These are phyloP conservation scores for Pleodorina starrii DNA, from an alignment of 139 green algal genomes.

Conservation along the genomic window DNA sequence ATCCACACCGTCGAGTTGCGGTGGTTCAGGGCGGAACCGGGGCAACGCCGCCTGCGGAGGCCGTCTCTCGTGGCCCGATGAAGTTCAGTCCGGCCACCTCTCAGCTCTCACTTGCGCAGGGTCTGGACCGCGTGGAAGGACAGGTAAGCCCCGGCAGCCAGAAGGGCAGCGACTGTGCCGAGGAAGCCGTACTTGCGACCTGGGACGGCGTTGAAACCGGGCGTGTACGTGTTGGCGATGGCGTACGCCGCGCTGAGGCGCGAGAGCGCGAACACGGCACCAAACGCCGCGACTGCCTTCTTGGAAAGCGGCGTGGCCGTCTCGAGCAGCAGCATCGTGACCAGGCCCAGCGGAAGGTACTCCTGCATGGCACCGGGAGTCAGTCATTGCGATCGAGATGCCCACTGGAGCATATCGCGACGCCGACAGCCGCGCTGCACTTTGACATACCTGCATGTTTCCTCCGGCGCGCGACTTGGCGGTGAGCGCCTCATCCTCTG, in stretches of 20 bases:
- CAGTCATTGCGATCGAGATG: no score
- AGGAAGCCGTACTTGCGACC: slow-evolving; percentile 36
- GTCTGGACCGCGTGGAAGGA: not conserved
- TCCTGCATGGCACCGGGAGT: not conserved
- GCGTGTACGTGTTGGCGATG: not conserved
- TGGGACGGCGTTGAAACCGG: not conserved
- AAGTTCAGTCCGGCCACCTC: no score
- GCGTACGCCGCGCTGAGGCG: slow-evolving; percentile 29
- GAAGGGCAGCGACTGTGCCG: not conserved
- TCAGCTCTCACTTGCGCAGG: slow-evolving; percentile 41
- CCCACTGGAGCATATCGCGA: no score
- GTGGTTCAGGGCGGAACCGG: no score
- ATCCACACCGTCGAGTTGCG: no score
- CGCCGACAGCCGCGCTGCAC: no score
- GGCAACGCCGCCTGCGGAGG: no score
- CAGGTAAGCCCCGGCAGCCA: slow-evolving; percentile 10
- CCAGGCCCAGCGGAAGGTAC: slow-evolving; percentile 14
- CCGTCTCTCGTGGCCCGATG: no score
- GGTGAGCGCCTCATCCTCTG: not conserved
- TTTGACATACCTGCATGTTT: slow-evolving; percentile 37
- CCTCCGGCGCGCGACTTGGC: slow-evolving; percentile 18
- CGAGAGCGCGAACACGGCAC: not conserved
- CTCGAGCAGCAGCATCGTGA: slow-evolving; percentile 37
- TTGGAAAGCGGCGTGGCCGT: not conserved
- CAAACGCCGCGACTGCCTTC: not conserved